These are phyloP conservation scores for Gossypium schwendimanii DNA, from an alignment of 441 rosid genomes.

Conservation along the genomic window DNA sequence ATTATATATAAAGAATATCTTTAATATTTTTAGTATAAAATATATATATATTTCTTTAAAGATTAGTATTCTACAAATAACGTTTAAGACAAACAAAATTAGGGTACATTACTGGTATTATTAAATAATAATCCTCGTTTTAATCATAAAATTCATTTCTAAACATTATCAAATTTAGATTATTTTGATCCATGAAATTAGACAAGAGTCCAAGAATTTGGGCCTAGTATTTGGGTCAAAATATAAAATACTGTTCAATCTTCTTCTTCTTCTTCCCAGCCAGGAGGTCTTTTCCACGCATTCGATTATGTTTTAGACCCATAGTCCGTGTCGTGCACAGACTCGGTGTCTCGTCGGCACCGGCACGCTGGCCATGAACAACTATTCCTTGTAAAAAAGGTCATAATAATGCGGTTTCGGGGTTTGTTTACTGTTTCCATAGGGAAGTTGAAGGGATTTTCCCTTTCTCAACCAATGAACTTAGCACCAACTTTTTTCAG, in stretches of 20 bases:
- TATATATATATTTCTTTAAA: too few species aligned
- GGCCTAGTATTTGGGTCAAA: background rate
- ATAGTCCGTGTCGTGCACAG: background rate
- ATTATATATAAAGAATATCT: too few species aligned
- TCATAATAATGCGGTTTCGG: background rate
- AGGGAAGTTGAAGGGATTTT: background rate
- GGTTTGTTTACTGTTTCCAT: constrained; percentile 2
- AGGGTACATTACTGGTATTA: too few species aligned
- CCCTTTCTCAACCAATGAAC: background rate
- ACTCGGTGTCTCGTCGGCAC: background rate
- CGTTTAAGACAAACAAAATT: too few species aligned
- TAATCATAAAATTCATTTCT: too few species aligned
- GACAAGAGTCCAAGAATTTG: background rate
- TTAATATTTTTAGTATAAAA: too few species aligned
- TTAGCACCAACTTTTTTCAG: background rate
- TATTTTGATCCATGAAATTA: background rate
- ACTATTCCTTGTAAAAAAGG: background rate
- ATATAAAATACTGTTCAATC: background rate
- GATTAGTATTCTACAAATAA: too few species aligned
- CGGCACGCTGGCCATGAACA: background rate
- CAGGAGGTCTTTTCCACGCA: background rate
- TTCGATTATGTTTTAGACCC: background rate
- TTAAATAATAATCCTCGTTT: too few species aligned
- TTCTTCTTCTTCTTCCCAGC: background rate
- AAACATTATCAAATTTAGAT: too few species aligned